Evolutionary conservation across 106 monocot genomes (phyloP), one percentile per base, ranked within the genome.

Genomic region (Dioscorea dumetorum): DNA sequence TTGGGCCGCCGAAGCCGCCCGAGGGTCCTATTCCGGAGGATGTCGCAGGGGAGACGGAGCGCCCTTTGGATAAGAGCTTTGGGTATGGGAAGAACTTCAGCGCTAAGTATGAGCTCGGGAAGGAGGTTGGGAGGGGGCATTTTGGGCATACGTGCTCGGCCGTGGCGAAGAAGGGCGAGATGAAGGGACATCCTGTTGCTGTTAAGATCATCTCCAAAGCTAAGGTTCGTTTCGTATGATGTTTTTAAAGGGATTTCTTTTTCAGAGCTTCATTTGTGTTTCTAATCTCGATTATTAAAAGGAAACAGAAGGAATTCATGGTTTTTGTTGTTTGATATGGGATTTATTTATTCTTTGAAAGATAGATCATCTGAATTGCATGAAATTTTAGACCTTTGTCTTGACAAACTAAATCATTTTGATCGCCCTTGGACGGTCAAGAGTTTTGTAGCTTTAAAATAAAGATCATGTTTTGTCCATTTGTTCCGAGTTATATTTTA

Each of bases 201-300:
- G 83, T 90, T 67, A 90, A 90, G 76, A 86, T 86, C 62, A 90
- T 90, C 24, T 78, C 86, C 53, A 90, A 90, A 74, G 78, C 83
- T 70, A 90, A 90, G 90, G 90, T 90, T 58, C 64, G 71, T 32
- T 76, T 28, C 67, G 67, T 79, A 67, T 77, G 74, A 67, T 77
- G 74, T 74, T 23, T 54, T 34, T 18, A 71, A 56, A 28, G 58
- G 48, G 56, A 48, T 63, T 64, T 69, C 68, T 62, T 24, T 6
- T 48, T 70, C 33, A 34, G 52, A 24, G 61, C 62, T 53, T 41
- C 7, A 13, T 48, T 62, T 13, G 41, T 41, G 41, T 41, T 41
- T 41, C 41, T 41, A 10, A 41, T 41, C 3, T 41, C 5, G 9
- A 41, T 41, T 1, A 41, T 41, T 41, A 41, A 41, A 41, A 10